A percentile compares a stretch with the other conserved stretches of the same genome.
Evolutionary conservation across 768 basidiomycete species (phyloP).

Genomic region (Rhodotorula paludigena): DNA sequence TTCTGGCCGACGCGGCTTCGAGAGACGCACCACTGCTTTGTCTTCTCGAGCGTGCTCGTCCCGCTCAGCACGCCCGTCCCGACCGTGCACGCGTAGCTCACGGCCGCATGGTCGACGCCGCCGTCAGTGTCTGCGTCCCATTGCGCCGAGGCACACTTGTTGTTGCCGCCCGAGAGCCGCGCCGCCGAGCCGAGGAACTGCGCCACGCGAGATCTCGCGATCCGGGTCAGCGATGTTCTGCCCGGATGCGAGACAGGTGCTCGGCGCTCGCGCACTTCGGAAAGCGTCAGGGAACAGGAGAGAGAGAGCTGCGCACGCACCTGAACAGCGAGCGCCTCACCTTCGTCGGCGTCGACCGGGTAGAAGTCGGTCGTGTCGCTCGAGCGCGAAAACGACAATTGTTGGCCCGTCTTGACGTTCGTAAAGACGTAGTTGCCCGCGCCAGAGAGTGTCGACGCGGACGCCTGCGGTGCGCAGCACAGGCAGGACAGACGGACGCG

Average conservation of each 20-base stretch:
- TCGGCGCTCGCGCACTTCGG: too few relatives aligned
- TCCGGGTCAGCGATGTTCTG: background rate
- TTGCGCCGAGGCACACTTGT: constrained; percentile 33
- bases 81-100: constrained; percentile 34
- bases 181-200: constrained; percentile 17
- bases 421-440: constrained; percentile 34
- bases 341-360: constrained; percentile 8
- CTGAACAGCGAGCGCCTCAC: constrained; percentile 25
- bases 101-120: constrained; percentile 33
- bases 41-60: constrained; percentile 33
- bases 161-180: constrained; percentile 34
- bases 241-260: too few relatives aligned
- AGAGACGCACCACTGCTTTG: constrained; percentile 32
- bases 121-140: constrained; percentile 18
- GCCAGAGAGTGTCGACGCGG: constrained; percentile 21
- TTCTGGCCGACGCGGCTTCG: too few relatives aligned
- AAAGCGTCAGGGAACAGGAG: too few relatives aligned
- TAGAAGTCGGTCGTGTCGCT: constrained; percentile 26
- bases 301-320: background rate
- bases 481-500: background rate
- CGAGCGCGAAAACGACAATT: constrained; percentile 16
- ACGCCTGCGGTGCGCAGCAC: constrained; percentile 7
- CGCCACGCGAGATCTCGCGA: background rate
- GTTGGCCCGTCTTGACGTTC: constrained; percentile 30
- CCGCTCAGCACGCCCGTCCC: constrained; percentile 26